Conservation (phyloP, 805 yeast genomes). For the Teunomyces lycoperdinae region DNA sequence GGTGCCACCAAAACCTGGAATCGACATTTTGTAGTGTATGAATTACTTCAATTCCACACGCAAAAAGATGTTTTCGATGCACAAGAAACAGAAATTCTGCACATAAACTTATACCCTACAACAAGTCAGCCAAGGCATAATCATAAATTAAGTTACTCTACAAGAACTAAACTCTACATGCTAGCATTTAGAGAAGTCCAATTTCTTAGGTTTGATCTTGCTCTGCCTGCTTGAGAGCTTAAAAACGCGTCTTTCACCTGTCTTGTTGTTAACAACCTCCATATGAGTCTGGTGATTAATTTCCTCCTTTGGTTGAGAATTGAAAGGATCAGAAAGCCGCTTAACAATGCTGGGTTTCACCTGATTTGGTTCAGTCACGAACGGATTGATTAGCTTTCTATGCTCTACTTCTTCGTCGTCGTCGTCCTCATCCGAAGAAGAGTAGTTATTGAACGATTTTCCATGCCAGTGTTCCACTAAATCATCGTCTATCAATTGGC, state of each 20-base stretch:
- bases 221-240: conserved; percentile 32
- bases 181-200: conserved; percentile 22
- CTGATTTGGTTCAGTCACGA: conserved; percentile 9
- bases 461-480: conserved; percentile 38
- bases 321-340: conserved; percentile 8
- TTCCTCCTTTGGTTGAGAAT: conserved; percentile 5
- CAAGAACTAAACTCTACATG: background rate
- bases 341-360: conserved; percentile 3
- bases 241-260: conserved; percentile 34
- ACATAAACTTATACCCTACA: background rate
- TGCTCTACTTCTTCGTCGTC: conserved; percentile 14
- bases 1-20: conserved; percentile 18
- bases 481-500: conserved; percentile 32
- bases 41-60: background rate
- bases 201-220: conserved; percentile 36
- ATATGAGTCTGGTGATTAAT: conserved; percentile 19
- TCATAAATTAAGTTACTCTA: background rate
- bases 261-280: conserved; percentile 31
- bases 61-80: conserved; percentile 1
- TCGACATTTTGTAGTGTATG: conserved; percentile 11
- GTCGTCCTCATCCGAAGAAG: conserved; percentile 26
- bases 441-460: conserved; percentile 25
- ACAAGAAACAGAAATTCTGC: background rate
- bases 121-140: background rate
- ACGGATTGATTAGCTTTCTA: conserved; percentile 20